Conservation (phyloP, 371 early-diverging fungal genomes). For the Catenaria anguillulae region DNA sequence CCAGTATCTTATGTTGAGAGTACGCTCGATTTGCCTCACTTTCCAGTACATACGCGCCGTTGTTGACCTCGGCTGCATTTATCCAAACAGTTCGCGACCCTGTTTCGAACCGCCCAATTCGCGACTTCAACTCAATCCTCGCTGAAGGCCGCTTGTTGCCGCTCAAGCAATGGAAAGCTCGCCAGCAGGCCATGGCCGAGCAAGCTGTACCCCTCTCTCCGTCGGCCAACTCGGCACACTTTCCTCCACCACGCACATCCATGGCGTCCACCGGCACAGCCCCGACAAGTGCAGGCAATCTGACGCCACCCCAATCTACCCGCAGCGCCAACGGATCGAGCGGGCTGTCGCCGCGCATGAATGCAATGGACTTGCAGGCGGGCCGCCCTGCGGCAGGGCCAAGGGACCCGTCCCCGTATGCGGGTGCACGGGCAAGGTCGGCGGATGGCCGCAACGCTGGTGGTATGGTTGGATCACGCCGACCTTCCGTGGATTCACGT, state of each 20-base stretch:
- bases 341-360: no score
- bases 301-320: no score
- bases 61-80: background rate
- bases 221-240: background rate
- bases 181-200: background rate
- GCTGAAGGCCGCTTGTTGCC: background rate
- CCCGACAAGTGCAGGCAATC: no score
- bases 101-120: background rate
- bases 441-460: no score
- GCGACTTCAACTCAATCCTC: background rate
- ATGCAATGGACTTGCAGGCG: no score
- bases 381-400: no score
- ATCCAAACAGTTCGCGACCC: constrained; percentile 5
- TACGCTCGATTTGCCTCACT: constrained; percentile 4
- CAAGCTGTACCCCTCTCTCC: background rate
- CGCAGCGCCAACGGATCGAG: no score
- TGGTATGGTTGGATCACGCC: no score
- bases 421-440: no score
- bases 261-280: no score
- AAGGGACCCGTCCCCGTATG: no score
- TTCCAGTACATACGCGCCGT: background rate
- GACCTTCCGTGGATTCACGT: no score
- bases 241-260: background rate
- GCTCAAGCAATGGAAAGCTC: background rate
- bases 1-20: constrained; percentile 57